phyloP scores from a whole-genome alignment of 176 grass and related monocot species.

The Bolboschoenus planiculmis region DNA sequence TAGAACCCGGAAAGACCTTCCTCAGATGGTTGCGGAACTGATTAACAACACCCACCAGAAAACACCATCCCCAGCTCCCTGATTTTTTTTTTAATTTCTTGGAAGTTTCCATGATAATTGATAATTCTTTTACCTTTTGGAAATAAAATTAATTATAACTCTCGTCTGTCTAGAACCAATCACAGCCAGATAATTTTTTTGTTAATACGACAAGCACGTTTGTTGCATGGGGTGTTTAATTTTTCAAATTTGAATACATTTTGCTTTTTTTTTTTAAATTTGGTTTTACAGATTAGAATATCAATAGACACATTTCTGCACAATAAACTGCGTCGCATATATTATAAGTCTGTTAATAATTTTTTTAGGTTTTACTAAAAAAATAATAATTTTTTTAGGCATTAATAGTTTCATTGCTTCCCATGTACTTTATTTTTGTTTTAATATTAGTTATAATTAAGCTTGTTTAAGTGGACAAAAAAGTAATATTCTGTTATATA shows the following conservation, averaged over 20 bases:
- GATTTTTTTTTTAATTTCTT: neutral
- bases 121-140: neutral
- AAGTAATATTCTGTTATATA: neutral
- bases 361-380: no score
- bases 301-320: no score
- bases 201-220: neutral
- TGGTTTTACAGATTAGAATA: no score
- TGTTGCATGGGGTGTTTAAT: neutral
- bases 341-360: no score
- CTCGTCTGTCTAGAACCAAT: neutral
- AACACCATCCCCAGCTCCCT: neutral
- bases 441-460: neutral
- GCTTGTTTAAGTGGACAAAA: neutral
- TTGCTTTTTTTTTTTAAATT: neutral
- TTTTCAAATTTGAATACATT: neutral
- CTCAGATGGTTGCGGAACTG: neutral
- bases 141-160: neutral
- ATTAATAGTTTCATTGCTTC: neutral
- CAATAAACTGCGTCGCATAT: no score
- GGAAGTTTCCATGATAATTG: neutral
- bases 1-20: constrained; percentile 4
- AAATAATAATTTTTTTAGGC: neutral
- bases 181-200: neutral
- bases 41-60: neutral
- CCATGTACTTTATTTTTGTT: neutral